Percentiles rank a stretch among this genome's conserved stretches.
Evolutionary conservation across 768 basidiomycete species (phyloP).

Genomic region (Erythrobasidium yunnanense): DNA sequence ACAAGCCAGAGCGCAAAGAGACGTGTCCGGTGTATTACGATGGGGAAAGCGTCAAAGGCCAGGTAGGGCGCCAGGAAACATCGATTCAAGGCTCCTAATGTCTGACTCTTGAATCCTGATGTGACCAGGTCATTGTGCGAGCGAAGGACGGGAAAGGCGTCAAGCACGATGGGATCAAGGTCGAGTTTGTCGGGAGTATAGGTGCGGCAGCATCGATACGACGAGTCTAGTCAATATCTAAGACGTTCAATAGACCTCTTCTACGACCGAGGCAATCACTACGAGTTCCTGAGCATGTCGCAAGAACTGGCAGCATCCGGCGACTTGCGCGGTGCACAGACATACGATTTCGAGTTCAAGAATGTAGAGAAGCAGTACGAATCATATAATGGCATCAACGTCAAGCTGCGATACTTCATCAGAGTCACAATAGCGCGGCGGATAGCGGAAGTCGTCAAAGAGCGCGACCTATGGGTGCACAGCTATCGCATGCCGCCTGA

Average conservation of each 20-base stretch:
- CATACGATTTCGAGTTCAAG: conserved; percentile 94
- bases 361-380: conserved; percentile 99
- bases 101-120: not conserved
- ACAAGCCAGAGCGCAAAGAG: conserved; percentile 63
- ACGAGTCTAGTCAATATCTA: not conserved
- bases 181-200: conserved; percentile 92
- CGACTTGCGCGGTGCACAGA: conserved; percentile 91
- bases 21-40: conserved; percentile 89
- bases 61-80: too few species aligned
- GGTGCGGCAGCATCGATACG: conserved; percentile 48
- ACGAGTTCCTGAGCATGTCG: conserved; percentile 89
- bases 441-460: conserved; percentile 86
- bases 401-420: conserved; percentile 86
- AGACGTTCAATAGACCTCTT: conserved; percentile 50
- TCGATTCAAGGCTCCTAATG: too few species aligned
- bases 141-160: conserved; percentile 91
- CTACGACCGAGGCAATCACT: conserved; percentile 95
- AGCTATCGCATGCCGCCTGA: conserved; percentile 98
- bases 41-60: conserved; percentile 79
- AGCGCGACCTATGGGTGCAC: conserved; percentile 94
- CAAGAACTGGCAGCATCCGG: conserved; percentile 93
- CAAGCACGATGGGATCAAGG: conserved; percentile 90
- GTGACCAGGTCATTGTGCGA: conserved; percentile 62
- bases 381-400: conserved; percentile 95
- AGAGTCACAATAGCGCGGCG: conserved; percentile 80